Evolutionary conservation across 2,329 filamentous ascomycete species (phyloP).

Genomic region (Fusarium albosuccineum): DNA sequence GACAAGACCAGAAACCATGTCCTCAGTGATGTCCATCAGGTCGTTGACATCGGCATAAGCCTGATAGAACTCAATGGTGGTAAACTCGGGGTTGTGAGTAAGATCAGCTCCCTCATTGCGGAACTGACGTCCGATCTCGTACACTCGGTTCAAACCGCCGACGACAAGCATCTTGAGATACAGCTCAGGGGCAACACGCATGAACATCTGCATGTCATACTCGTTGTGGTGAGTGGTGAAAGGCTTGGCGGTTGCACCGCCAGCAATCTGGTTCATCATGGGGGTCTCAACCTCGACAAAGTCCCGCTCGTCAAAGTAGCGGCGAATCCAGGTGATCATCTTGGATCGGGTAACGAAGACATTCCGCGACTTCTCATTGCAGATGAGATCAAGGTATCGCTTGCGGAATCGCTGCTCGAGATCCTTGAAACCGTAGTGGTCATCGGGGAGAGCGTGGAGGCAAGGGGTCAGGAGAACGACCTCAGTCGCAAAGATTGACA

Average conservation of each 20-base stretch:
- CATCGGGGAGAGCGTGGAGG: slow-evolving; percentile 80
- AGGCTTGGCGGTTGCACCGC: slow-evolving; percentile 92
- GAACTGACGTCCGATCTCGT: slow-evolving; percentile 96
- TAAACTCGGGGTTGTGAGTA: slow-evolving; percentile 98
- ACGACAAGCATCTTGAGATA: slow-evolving; percentile 98
- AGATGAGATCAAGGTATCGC: slow-evolving; percentile 94
- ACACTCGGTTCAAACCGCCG: slow-evolving; percentile 93
- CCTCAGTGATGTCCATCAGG: slow-evolving; percentile 84
- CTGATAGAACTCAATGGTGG: slow-evolving; percentile 96
- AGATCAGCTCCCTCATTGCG: slow-evolving; percentile 81
- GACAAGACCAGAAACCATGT: slow-evolving; percentile 90
- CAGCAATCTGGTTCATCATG: slow-evolving; percentile 96
- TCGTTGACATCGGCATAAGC: slow-evolving; percentile 94
- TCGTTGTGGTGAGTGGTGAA: slow-evolving; percentile 98
- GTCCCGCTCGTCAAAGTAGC: slow-evolving; percentile 87
- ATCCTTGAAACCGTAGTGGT: slow-evolving; percentile 96
- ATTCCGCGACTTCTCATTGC: slow-evolving; percentile 89
- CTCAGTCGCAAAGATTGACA: slow-evolving; percentile 92
- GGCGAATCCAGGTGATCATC: slow-evolving; percentile 89
- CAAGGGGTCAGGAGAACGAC: slow-evolving; percentile 90
- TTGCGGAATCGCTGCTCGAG: slow-evolving; percentile 93
- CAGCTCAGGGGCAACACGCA: slow-evolving; percentile 94
- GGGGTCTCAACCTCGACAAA: slow-evolving; percentile 97
- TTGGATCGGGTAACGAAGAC: slow-evolving; percentile 88
- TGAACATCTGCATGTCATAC: slow-evolving; percentile 91